Evolutionary conservation across 352 stramenopile genomes (phyloP).

Genomic region (Blastocystis sp.): DNA sequence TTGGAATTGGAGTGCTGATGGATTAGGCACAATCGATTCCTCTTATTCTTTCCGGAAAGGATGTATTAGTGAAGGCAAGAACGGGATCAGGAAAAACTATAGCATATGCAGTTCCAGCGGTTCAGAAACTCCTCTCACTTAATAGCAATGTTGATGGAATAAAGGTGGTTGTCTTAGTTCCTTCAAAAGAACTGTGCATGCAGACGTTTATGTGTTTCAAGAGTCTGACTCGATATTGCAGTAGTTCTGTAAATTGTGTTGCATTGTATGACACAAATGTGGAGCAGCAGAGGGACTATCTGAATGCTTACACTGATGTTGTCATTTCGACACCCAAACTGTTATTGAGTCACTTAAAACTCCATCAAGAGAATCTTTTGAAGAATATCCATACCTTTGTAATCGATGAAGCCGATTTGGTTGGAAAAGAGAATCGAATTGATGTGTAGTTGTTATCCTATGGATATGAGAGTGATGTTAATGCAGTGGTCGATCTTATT

Average conservation of each 20-base stretch:
- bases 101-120: constrained; percentile 80
- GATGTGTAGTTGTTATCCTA: constrained; percentile 80
- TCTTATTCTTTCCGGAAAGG: constrained; percentile 81
- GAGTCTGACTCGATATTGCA: constrained; percentile 91
- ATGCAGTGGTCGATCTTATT: constrained; percentile 68
- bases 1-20: not conserved
- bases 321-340: constrained; percentile 64
- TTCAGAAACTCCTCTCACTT: constrained; percentile 78
- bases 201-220: constrained; percentile 82
- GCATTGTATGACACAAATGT: constrained; percentile 81
- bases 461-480: constrained; percentile 80
- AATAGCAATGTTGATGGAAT: constrained; percentile 21
- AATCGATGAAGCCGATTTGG: constrained; percentile 95
- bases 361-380: constrained; percentile 26
- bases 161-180: constrained; percentile 85
- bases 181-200: constrained; percentile 89
- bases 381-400: constrained; percentile 81
- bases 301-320: constrained; percentile 76
- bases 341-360: constrained; percentile 9
- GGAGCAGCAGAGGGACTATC: constrained; percentile 79
- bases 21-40: constrained; percentile 78
- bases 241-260: constrained; percentile 82
- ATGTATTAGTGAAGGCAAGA: constrained; percentile 80
- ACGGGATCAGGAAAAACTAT: constrained; percentile 86
- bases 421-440: not conserved